These are phyloP conservation scores for Starmerella riodocensis DNA, from an alignment of 805 yeast genomes.

Conservation along the genomic window DNA sequence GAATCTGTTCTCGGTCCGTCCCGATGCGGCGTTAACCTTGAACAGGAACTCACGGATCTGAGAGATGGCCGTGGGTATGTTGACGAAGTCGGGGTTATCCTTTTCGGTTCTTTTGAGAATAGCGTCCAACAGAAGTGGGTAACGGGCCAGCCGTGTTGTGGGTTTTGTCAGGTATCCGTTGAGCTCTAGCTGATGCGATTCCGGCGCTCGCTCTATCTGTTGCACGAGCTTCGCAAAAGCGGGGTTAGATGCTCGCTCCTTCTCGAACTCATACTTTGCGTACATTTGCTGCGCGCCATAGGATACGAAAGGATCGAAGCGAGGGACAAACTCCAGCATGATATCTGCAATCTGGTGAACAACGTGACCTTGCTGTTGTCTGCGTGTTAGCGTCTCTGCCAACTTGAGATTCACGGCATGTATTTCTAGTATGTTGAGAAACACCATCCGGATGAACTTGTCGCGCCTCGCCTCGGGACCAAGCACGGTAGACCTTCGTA, in stretches of 20 bases:
- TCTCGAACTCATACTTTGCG: constrained; percentile 88
- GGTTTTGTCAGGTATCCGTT: constrained; percentile 91
- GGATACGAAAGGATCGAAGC: constrained; percentile 80
- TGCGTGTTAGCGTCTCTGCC: constrained; percentile 75
- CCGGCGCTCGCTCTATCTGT: constrained; percentile 74
- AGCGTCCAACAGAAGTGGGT: constrained; percentile 71
- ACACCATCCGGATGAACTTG: constrained; percentile 80
- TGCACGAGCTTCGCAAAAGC: constrained; percentile 87
- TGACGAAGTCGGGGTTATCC: constrained; percentile 58
- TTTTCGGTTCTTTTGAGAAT: constrained; percentile 70
- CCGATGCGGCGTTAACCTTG: constrained; percentile 74
- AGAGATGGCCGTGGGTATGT: constrained; percentile 58
- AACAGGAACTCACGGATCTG: constrained; percentile 62
- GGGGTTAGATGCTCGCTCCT: constrained; percentile 82
- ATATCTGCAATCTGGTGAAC: constrained; percentile 81
- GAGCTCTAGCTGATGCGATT: constrained; percentile 77
- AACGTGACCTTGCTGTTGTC: constrained; percentile 77
- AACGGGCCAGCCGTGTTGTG: constrained; percentile 89
- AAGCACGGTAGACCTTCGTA: constrained; percentile 72
- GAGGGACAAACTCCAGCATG: constrained; percentile 67
- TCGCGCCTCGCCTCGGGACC: constrained; percentile 84
- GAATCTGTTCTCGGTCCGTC: constrained; percentile 86
- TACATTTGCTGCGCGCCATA: constrained; percentile 92
- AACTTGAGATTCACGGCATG: constrained; percentile 69
- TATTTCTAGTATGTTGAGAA: constrained; percentile 78